Evolutionary conservation across 192 early-diverging fungal species (phyloP), one percentile per base, ranked within the genome.

Genomic region (Chytriomyces sp.): DNA sequence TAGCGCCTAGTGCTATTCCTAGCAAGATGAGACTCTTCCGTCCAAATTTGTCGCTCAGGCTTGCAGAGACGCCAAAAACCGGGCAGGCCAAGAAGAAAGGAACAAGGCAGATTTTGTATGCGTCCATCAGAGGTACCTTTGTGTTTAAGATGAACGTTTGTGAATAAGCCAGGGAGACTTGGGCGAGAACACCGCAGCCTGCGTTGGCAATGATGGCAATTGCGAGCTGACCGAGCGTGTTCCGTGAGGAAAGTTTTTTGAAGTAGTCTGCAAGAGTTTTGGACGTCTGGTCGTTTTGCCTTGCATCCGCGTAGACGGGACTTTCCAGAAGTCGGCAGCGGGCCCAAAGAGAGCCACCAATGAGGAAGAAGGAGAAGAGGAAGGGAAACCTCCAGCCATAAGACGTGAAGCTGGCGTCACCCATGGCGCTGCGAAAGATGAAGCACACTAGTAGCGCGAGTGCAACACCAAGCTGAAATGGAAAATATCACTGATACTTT

Each of bases 341-440:
- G 59, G 76, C 76, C 19, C 52, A 77, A 3, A 77, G 32, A 6
- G 76, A 37, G 30, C 14, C 49, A 17, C 32, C 76, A 34, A 77
- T 63, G 5, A 77, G 52, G 25, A 77, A 26, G 34, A 77, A 36
- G n/a, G 76, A 77, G 26, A 77, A 32, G 30, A 77, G 31, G 44
- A 77, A 77, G 19, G 74, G 73, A 59, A 77, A 39, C 52, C 76
- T 77, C 76, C 76, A 77, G 37, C 76, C 76, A 40, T 57, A 77
- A 19, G n/a, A 26, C 3, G 30, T 19, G 25, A 38, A 77, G 40
- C 26, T 26, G n/a, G 25, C 61, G 17, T 39, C 52, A 33, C 76
- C 59, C 53, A 69, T 25, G 7, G 52, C 28, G 10, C 32, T 38
- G 5, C 55, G 60, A 38, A 38, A 52, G 44, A 62, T 62, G 12